These are phyloP conservation scores for Lentinus tigrinus DNA, from an alignment of 768 basidiomycete genomes.

Conservation along the genomic window DNA sequence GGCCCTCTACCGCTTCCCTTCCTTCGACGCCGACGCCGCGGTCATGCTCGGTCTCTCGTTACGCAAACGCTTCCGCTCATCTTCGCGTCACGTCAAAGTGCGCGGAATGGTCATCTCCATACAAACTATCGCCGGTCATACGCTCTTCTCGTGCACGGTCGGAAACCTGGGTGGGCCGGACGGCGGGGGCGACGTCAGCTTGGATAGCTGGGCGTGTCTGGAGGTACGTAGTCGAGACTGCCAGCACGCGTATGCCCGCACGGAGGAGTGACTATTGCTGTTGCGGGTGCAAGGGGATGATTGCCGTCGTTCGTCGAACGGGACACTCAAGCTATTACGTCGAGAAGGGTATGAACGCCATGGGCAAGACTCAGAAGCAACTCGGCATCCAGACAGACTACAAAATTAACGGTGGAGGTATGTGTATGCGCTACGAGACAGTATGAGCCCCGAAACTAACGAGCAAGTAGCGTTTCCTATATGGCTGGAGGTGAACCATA, in stretches of 20 bases:
- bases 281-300: constrained; percentile 46
- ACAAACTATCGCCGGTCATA: constrained; percentile 76
- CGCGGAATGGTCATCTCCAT: constrained; percentile 82
- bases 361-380: constrained; percentile 75
- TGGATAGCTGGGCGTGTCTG: constrained; percentile 77
- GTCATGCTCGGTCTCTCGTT: constrained; percentile 78
- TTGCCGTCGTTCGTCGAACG: constrained; percentile 73
- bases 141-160: constrained; percentile 79
- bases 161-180: constrained; percentile 70
- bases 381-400: constrained; percentile 67
- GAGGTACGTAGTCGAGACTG: constrained; percentile 40
- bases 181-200: constrained; percentile 71
- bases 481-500: constrained; percentile 64
- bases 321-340: constrained; percentile 87
- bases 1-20: constrained; percentile 63
- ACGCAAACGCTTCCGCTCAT: constrained; percentile 79
- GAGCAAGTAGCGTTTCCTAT: constrained; percentile 68
- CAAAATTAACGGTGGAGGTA: constrained; percentile 75
- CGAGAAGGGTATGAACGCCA: constrained; percentile 82
- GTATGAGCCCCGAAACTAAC: too few species aligned
- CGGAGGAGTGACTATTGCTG: not conserved
- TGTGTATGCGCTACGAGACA: constrained; percentile 31
- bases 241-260: not conserved
- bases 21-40: constrained; percentile 76
- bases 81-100: constrained; percentile 68